These are phyloP conservation scores for Arabidopsis arenosa DNA, from an alignment of 345 rosid species.

Conservation along the genomic window DNA sequence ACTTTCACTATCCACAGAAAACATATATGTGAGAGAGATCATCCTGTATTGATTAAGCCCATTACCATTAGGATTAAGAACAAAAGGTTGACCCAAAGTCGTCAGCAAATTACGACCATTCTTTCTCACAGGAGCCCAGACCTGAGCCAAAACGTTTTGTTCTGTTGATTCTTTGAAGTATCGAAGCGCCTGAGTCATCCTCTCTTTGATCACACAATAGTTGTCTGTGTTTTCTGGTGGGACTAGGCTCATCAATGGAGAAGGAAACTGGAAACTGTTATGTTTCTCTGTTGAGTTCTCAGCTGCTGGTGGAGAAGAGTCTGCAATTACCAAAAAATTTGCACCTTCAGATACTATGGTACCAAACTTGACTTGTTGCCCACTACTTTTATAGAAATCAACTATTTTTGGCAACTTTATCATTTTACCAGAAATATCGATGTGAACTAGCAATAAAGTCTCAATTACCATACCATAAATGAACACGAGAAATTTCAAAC, in stretches of 20 bases:
- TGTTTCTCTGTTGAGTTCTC: constrained; percentile 53
- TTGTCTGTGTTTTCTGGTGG: constrained; percentile 67
- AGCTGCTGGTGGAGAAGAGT: constrained; percentile 51
- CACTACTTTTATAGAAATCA: neutral
- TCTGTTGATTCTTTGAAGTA: constrained; percentile 88
- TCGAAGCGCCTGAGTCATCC: constrained; percentile 84
- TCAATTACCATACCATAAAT: neutral
- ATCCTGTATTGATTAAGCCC: constrained; percentile 91
- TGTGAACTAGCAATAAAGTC: neutral
- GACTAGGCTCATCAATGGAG: constrained; percentile 61
- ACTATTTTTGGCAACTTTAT: constrained; percentile 30
- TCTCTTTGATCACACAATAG: constrained; percentile 74
- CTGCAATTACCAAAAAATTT: constrained; percentile 41
- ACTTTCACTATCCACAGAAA: constrained; percentile 79
- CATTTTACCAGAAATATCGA: constrained; percentile 17
- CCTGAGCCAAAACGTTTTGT: constrained; percentile 87
- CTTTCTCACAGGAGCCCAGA: constrained; percentile 86
- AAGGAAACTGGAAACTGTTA: constrained; percentile 52
- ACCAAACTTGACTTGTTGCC: neutral
- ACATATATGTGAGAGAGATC: constrained; percentile 78
- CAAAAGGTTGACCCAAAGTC: constrained; percentile 94
- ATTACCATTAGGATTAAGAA: constrained; percentile 69
- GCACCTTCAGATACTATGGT: constrained; percentile 21
- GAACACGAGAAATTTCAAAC: neutral
- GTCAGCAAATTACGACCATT: constrained; percentile 67